Conservation (phyloP, 257 asterid genomes). For the Paraleonurus japonicus region DNA sequence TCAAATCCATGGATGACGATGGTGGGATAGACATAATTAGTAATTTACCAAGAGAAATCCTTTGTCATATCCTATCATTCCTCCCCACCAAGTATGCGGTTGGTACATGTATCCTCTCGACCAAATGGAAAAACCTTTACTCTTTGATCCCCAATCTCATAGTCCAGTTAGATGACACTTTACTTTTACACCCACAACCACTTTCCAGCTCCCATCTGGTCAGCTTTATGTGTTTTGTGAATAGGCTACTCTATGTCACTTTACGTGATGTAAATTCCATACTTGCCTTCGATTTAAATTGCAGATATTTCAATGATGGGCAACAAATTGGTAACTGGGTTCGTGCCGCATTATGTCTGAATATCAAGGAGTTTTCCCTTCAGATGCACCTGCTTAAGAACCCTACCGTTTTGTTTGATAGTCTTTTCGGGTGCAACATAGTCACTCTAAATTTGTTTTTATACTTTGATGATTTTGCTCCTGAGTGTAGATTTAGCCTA, state of each 20-base stretch:
- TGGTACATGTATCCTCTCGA: constrained; percentile 24
- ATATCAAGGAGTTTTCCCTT: constrained; percentile 7
- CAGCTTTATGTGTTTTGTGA: constrained; percentile 11
- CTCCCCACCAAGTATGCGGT: constrained; percentile 23
- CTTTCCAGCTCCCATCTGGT: background rate
- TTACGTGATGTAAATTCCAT: constrained; percentile 7
- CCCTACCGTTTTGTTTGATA: background rate
- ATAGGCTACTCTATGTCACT: constrained; percentile 21
- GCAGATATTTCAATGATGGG: constrained; percentile 1
- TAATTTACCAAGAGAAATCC: constrained; percentile 21
- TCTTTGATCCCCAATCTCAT: constrained; percentile 20
- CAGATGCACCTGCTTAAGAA: background rate
- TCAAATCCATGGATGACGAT: background rate
- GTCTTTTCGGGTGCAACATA: constrained; percentile 23
- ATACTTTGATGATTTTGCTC: background rate
- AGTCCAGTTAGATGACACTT: background rate
- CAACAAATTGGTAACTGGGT: constrained; percentile 16
- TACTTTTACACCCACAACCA: constrained; percentile 7
- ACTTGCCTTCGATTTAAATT: background rate
- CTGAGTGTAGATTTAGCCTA: constrained; percentile 15
- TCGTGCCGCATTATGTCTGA: constrained; percentile 15
- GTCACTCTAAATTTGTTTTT: constrained; percentile 1
- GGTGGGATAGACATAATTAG: constrained; percentile 23
- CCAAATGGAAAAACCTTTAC: constrained; percentile 25
- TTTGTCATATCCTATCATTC: constrained; percentile 28